Base-by-base conservation (phyloP, 2,329 filamentous ascomycete species). In the Leptographium lundbergii region DNA sequence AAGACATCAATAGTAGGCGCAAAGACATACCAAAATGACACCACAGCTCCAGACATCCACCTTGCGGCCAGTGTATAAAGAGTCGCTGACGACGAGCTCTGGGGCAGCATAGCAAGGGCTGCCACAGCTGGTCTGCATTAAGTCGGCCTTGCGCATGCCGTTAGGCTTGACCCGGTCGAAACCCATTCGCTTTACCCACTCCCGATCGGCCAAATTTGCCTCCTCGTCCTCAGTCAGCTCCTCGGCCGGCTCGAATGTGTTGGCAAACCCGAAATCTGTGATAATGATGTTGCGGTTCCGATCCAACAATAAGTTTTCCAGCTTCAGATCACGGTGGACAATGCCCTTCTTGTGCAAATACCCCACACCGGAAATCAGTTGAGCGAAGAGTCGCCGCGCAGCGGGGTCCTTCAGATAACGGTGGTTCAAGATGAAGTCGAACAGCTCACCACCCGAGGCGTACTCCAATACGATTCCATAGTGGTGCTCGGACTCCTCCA, bases 31-130 rank as follows among this genome's bases (percentile, higher is more conserved):
- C 80, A 99, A 72, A 68, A 99, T 99, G 47, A 99, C 94, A 74
- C 94, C 94, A 70, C 94, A 99, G 72, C 94, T 97, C 94, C 94
- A 99, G 42, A 99, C 94, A 69, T 99, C 94, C 29, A 99, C 94
- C 73, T 99, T 99, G 57, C 92, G 85, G 54, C 94, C 94, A 2
- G 94, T 99, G 73, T 99, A 99, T 9, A 99, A 76, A 19, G 91
- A 96, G 72, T 99, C 94, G 70, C 91, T 97, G 62, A 99, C 94
- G 17, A 99, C 94, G 58, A 99, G 79, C 74, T 99, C 94, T 5
- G 94, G 94, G 17, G 94, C 94, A 55, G 94, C 94, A 72, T 99
- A 99, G 69, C 94, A 99, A 9, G 94, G 94, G 72, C 92, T 97
- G 64, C 94, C 94, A 71, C 94, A 99, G 71, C 94, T 97, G 13